Evolutionary conservation across 495 filamentous ascomycete species (phyloP).

Genomic region (Delitschia confertaspora): DNA sequence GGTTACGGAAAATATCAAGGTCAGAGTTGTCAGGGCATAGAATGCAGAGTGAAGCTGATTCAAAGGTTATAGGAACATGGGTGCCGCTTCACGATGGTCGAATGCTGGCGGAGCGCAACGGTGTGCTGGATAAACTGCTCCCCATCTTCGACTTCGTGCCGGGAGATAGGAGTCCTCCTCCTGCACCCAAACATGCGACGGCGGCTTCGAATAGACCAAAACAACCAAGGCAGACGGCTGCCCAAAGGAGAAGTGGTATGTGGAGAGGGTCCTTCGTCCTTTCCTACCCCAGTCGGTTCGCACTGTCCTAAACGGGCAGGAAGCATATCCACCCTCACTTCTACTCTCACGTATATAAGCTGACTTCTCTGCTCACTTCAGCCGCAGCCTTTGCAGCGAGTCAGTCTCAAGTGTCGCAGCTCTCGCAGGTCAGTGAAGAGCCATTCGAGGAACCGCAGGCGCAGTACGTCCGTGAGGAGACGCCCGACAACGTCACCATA

Average conservation of each 20-base stretch:
- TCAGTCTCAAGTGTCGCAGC: slow-evolving; percentile 29
- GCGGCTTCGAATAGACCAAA: slow-evolving; percentile 59
- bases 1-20: slow-evolving; percentile 99
- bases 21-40: slow-evolving; percentile 29
- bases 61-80: slow-evolving; percentile 67
- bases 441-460: slow-evolving; percentile 41
- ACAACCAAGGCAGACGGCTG: slow-evolving; percentile 39
- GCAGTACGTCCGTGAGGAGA: slow-evolving; percentile 70
- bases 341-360: too few relatives aligned
- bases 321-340: too few relatives aligned
- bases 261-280: too few relatives aligned
- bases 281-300: too few relatives aligned
- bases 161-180: slow-evolving; percentile 78
- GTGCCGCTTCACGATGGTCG: slow-evolving; percentile 78
- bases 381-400: too few relatives aligned
- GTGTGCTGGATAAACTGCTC: slow-evolving; percentile 67
- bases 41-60: slow-evolving; percentile 5
- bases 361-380: too few relatives aligned
- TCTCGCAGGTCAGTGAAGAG: slow-evolving; percentile 44
- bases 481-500: slow-evolving; percentile 67
- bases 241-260: slow-evolving; percentile 19
- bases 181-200: slow-evolving; percentile 83
- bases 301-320: too few relatives aligned
- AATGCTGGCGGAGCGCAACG: slow-evolving; percentile 73
- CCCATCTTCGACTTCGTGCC: slow-evolving; percentile 86